These are phyloP conservation scores for Auriscalpium vulgare DNA, from an alignment of 768 basidiomycete species.

Conservation along the genomic window DNA sequence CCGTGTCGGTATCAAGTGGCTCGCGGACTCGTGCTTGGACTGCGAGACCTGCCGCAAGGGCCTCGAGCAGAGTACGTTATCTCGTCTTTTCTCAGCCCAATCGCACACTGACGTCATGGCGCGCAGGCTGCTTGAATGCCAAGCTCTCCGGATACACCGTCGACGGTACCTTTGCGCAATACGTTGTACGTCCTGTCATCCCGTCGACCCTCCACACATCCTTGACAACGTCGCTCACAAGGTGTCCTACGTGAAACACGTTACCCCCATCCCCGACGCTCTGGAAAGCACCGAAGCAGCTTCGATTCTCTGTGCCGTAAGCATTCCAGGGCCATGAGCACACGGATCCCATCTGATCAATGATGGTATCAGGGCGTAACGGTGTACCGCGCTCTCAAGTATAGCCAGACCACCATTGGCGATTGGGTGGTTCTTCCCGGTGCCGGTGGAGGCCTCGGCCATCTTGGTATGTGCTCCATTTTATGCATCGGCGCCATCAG, in stretches of 20 bases:
- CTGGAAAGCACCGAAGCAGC: conserved; percentile 61
- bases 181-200: conserved; percentile 31
- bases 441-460: conserved; percentile 77
- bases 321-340: conserved; percentile 12
- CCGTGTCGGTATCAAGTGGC: conserved; percentile 79
- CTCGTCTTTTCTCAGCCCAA: not conserved
- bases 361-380: conserved; percentile 54
- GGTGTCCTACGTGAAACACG: conserved; percentile 63
- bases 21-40: conserved; percentile 63
- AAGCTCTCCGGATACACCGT: conserved; percentile 63
- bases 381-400: conserved; percentile 80
- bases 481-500: not conserved
- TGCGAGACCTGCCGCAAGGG: conserved; percentile 75
- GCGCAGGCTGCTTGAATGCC: conserved; percentile 48
- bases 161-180: conserved; percentile 73
- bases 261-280: conserved; percentile 73
- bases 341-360: not conserved
- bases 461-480: conserved; percentile 42
- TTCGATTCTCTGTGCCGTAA: conserved; percentile 70
- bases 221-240: conserved; percentile 14
- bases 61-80: conserved; percentile 61
- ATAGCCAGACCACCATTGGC: conserved; percentile 53
- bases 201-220: not conserved
- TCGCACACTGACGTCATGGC: not conserved
- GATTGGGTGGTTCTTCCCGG: conserved; percentile 75